A percentile compares a stretch with the other conserved stretches of the same genome.
Conservation (phyloP, 2,329 filamentous ascomycete genomes). For the Fusarium sp. region DNA sequence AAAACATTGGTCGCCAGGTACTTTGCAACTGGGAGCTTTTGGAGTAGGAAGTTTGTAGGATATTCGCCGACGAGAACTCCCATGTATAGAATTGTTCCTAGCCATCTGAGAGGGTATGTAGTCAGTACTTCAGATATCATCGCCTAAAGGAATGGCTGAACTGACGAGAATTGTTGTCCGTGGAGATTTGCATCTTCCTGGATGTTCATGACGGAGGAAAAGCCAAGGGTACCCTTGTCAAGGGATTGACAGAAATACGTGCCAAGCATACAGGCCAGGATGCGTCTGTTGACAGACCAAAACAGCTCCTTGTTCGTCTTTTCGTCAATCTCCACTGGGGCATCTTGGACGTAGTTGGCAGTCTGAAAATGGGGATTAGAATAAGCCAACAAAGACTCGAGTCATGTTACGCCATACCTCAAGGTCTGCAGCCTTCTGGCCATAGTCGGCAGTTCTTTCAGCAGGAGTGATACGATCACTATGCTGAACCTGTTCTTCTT, state of each 20-base stretch:
- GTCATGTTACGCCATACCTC: neutral
- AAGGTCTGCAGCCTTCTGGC: neutral
- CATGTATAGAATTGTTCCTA: constrained; percentile 56
- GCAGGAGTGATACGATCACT: neutral
- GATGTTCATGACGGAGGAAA: neutral
- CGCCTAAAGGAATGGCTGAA: neutral
- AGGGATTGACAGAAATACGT: neutral
- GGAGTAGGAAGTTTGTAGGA: constrained; percentile 60
- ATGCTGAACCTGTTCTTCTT: neutral
- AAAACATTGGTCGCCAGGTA: constrained; percentile 58
- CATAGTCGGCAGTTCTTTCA: neutral
- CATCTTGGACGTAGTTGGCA: neutral
- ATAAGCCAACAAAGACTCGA: too few species aligned
- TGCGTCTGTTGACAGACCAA: neutral
- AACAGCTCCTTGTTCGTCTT: neutral
- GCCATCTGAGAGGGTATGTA: constrained; percentile 57
- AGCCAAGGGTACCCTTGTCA: neutral
- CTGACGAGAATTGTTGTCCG: neutral
- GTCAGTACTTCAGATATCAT: neutral
- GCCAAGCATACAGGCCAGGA: neutral
- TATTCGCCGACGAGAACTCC: constrained; percentile 61
- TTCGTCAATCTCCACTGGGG: neutral
- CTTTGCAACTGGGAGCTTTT: constrained; percentile 60
- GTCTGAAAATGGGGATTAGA: neutral
- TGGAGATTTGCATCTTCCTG: neutral